Conservation (phyloP, 352 stramenopile species). For the Phytophthora lateralis region DNA sequence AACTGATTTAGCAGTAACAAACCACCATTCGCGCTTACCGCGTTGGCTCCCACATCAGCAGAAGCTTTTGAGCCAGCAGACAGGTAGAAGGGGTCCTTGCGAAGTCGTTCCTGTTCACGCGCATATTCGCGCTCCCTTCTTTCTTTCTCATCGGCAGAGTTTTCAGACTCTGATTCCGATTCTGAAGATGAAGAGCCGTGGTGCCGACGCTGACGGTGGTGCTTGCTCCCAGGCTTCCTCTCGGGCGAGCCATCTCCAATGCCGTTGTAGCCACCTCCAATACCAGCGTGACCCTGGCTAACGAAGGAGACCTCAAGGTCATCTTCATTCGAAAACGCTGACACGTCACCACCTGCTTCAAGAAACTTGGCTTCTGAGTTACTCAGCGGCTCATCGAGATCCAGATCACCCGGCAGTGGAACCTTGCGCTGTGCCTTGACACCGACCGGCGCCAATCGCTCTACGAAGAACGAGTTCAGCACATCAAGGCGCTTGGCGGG, state of each 20-base stretch:
- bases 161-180: conserved; percentile 37
- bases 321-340: conserved; percentile 66
- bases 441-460: conserved; percentile 88
- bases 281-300: conserved; percentile 44
- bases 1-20: neutral
- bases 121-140: conserved; percentile 48
- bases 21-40: conserved; percentile 13
- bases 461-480: conserved; percentile 77
- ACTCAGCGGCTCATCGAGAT: conserved; percentile 67
- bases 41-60: conserved; percentile 44
- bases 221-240: conserved; percentile 52
- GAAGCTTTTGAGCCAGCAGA: conserved; percentile 37
- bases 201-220: conserved; percentile 26
- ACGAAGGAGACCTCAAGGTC: conserved; percentile 86
- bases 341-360: conserved; percentile 73
- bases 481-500: conserved; percentile 55
- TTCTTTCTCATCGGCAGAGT: conserved; percentile 51
- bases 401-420: conserved; percentile 82
- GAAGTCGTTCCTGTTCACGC: conserved; percentile 66
- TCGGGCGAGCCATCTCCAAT: conserved; percentile 51
- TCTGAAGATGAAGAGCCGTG: conserved; percentile 36
- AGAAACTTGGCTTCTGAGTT: conserved; percentile 70
- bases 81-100: conserved; percentile 85
- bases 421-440: conserved; percentile 93
- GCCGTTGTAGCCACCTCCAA: conserved; percentile 40